Conservation (phyloP, 345 rosid genomes). For the Garcia nutans region DNA sequence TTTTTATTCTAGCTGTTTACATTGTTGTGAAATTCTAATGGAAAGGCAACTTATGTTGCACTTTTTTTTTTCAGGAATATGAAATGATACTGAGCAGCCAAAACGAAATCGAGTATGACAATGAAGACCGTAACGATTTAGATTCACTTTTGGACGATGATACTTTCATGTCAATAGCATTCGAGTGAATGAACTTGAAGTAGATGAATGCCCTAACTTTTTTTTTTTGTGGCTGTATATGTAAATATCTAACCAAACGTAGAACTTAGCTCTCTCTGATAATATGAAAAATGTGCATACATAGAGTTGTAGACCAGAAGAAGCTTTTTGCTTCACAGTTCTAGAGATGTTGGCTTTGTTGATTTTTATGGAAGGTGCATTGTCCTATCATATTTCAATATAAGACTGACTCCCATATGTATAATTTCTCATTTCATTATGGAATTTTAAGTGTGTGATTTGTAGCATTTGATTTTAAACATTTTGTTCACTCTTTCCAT, state of each 20-base stretch:
- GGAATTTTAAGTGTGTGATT: not conserved
- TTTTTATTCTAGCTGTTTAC: too few species aligned
- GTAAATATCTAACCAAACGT: not conserved
- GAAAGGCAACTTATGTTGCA: not conserved
- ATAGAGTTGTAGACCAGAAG: conserved; percentile 3
- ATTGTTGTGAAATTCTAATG: not conserved
- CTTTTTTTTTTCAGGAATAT: conserved; percentile 28
- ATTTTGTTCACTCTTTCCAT: too few species aligned
- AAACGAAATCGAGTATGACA: conserved; percentile 36
- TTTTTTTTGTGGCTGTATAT: not conserved
- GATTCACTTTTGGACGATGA: conserved; percentile 72
- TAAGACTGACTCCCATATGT: not conserved
- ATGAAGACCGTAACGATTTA: conserved; percentile 51
- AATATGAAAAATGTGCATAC: not conserved
- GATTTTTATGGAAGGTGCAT: not conserved
- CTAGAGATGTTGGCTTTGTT: not conserved
- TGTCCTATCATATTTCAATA: not conserved
- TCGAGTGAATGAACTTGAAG: conserved; percentile 36
- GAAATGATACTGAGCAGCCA: conserved; percentile 38
- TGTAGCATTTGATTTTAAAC: conserved; percentile 6
- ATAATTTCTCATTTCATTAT: not conserved
- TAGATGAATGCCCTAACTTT: conserved; percentile 12
- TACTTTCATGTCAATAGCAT: conserved; percentile 62
- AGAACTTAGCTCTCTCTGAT: not conserved
- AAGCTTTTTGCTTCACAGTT: not conserved